These are phyloP conservation scores for Zasmidium cellare DNA, from an alignment of 2,329 filamentous ascomycete genomes.

Conservation along the genomic window DNA sequence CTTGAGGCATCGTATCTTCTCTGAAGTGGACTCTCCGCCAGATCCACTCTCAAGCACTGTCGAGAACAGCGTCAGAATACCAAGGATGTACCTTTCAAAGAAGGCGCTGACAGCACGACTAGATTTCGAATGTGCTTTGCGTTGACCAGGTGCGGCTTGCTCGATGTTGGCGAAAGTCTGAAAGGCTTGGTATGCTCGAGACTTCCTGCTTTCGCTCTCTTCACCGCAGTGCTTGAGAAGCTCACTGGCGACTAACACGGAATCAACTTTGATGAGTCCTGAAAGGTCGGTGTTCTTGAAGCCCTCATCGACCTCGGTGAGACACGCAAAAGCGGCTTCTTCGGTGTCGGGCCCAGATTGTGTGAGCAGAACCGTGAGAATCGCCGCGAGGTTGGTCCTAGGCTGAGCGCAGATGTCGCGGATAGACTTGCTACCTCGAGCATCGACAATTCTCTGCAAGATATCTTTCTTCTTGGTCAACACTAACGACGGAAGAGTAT, in stretches of 20 bases:
- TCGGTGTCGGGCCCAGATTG: constrained; percentile 63
- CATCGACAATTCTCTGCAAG: constrained; percentile 77
- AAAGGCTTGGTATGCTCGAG: constrained; percentile 49
- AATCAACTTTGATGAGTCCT: constrained; percentile 71
- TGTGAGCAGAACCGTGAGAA: constrained; percentile 58
- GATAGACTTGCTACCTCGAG: constrained; percentile 54
- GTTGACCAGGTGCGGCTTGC: constrained; percentile 47
- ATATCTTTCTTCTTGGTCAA: constrained; percentile 74
- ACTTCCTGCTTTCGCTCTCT: constrained; percentile 52
- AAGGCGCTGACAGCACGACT: constrained; percentile 68
- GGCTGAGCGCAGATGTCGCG: constrained; percentile 64
- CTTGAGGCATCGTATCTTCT: constrained; percentile 75
- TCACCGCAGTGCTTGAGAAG: constrained; percentile 79
- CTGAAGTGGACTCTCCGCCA: constrained; percentile 36
- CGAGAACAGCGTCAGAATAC: constrained; percentile 80
- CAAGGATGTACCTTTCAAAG: constrained; percentile 79
- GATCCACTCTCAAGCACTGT: constrained; percentile 62
- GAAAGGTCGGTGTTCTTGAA: constrained; percentile 67
- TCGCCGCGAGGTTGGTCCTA: constrained; percentile 56
- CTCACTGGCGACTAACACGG: constrained; percentile 74
- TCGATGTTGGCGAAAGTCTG: constrained; percentile 49
- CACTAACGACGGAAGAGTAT: constrained; percentile 85
- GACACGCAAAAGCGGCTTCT: constrained; percentile 64
- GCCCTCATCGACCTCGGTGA: constrained; percentile 68
- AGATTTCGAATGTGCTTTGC: constrained; percentile 47